Percentiles rank a stretch among this genome's conserved stretches.
phyloP scores from a whole-genome alignment of 2,329 filamentous ascomycete species.

The Fusarium kyushuense region DNA sequence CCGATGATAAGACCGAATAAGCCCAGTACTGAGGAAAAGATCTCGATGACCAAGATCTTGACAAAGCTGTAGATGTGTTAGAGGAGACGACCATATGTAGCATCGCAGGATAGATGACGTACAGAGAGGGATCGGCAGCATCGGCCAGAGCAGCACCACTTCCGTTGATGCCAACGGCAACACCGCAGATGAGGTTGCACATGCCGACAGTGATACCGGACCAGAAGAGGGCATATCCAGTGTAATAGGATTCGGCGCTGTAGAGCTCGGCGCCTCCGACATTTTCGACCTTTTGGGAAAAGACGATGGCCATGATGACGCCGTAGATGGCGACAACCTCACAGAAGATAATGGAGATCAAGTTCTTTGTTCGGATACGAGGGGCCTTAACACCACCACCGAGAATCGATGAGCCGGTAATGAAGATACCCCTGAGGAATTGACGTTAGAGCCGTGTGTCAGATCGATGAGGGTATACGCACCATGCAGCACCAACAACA shows the following conservation, averaged over 20 bases:
- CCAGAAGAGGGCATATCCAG: conserved; percentile 97
- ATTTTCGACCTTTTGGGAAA: conserved; percentile 85
- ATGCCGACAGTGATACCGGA: conserved; percentile 91
- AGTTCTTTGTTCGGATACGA: conserved; percentile 98
- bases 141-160: conserved; percentile 96
- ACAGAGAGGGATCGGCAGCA: conserved; percentile 91
- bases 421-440: conserved; percentile 89
- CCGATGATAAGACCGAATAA: conserved; percentile 97
- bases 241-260: conserved; percentile 87
- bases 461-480: conserved; percentile 51
- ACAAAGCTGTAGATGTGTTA: conserved; percentile 77
- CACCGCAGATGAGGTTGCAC: conserved; percentile 96
- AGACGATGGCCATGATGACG: conserved; percentile 99
- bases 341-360: conserved; percentile 99
- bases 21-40: conserved; percentile 97
- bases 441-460: conserved; percentile 36
- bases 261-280: conserved; percentile 74
- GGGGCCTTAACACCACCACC: conserved; percentile 97
- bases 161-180: conserved; percentile 97
- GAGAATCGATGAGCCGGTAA: conserved; percentile 96
- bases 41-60: conserved; percentile 98
- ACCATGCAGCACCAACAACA: conserved; percentile 98
- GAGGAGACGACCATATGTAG: conserved; percentile 12
- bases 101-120: conserved; percentile 55
- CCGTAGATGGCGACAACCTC: conserved; percentile 99